phyloP scores from a whole-genome alignment of 1,284 basidiomycete species.

The Irpex rosettiformis region DNA sequence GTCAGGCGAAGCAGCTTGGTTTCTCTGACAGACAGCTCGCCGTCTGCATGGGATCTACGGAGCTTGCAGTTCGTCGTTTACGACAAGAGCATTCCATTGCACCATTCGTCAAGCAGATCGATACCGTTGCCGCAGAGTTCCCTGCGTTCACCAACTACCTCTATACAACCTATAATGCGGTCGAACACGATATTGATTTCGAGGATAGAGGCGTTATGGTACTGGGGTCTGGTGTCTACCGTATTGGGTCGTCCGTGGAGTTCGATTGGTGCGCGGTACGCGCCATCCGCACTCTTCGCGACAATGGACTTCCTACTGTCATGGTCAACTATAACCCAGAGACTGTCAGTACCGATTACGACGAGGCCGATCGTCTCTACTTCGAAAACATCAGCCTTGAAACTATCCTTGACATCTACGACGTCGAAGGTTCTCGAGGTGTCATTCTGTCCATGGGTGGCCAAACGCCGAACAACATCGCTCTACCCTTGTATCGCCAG shows the following conservation, averaged over 20 bases:
- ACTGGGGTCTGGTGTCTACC: slow-evolving; percentile 96
- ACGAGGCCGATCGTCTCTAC: slow-evolving; percentile 97
- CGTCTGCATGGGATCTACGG: slow-evolving; percentile 77
- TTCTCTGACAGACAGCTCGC: slow-evolving; percentile 95
- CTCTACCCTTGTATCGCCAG: slow-evolving; percentile 89
- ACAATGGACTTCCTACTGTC: slow-evolving; percentile 92
- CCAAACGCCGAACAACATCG: slow-evolving; percentile 98
- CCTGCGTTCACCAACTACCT: slow-evolving; percentile 99
- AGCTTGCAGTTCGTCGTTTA: slow-evolving; percentile 83
- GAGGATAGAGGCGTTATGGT: slow-evolving; percentile 95
- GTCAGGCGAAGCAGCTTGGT: slow-evolving; percentile 90
- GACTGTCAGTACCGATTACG: slow-evolving; percentile 98
- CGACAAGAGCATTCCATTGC: slow-evolving; percentile 83
- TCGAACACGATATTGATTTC: slow-evolving; percentile 89
- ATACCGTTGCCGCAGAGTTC: slow-evolving; percentile 98
- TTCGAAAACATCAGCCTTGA: slow-evolving; percentile 99
- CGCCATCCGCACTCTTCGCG: slow-evolving; percentile 92
- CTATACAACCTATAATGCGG: slow-evolving; percentile 96
- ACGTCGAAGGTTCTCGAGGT: slow-evolving; percentile 85
- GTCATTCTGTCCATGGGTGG: slow-evolving; percentile 98
- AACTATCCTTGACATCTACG: slow-evolving; percentile 97
- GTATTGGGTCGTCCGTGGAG: slow-evolving; percentile 98
- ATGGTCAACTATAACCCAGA: slow-evolving; percentile 99
- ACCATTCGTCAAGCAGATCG: slow-evolving; percentile 98
- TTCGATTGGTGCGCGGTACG: slow-evolving; percentile 99